A percentile compares a stretch with the other conserved stretches of the same genome.
Conservation (phyloP, 768 basidiomycete genomes). For the Agrocybe pediades region DNA sequence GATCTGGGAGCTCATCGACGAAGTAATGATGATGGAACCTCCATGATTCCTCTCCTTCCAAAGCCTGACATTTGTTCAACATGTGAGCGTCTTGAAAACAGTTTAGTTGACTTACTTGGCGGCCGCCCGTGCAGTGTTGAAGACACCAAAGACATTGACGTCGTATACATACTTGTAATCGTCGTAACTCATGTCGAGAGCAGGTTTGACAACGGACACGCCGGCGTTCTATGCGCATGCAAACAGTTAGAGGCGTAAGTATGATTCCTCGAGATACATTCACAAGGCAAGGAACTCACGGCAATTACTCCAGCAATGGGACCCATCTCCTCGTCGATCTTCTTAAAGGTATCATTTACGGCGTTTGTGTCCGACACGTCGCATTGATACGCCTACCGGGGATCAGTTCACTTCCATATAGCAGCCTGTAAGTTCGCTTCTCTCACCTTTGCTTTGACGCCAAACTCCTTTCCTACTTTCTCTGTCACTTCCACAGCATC, state of each 20-base stretch:
- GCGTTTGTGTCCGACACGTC: slow-evolving; percentile 53
- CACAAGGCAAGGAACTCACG: slow-evolving; percentile 29
- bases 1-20: slow-evolving; percentile 69
- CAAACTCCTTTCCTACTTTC: slow-evolving; percentile 47
- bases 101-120: slow-evolving; percentile 42
- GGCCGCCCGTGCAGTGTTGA: slow-evolving; percentile 60
- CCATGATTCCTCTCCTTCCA: slow-evolving; percentile 39
- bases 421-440: not conserved
- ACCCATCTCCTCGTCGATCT: slow-evolving; percentile 51
- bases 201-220: slow-evolving; percentile 63
- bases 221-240: slow-evolving; percentile 52
- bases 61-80: slow-evolving; percentile 29
- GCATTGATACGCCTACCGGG: slow-evolving; percentile 57
- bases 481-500: slow-evolving; percentile 50
- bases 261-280: not conserved
- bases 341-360: slow-evolving; percentile 44
- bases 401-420: not conserved
- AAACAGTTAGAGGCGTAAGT: not conserved
- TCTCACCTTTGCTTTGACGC: slow-evolving; percentile 42
- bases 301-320: slow-evolving; percentile 57
- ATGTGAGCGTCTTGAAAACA: not conserved
- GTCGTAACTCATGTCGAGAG: slow-evolving; percentile 51
- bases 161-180: slow-evolving; percentile 59
- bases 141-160: slow-evolving; percentile 68
- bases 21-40: slow-evolving; percentile 64